phyloP scores from a whole-genome alignment of 2,329 filamentous ascomycete species.

The Aspergillus spinulosporus region DNA sequence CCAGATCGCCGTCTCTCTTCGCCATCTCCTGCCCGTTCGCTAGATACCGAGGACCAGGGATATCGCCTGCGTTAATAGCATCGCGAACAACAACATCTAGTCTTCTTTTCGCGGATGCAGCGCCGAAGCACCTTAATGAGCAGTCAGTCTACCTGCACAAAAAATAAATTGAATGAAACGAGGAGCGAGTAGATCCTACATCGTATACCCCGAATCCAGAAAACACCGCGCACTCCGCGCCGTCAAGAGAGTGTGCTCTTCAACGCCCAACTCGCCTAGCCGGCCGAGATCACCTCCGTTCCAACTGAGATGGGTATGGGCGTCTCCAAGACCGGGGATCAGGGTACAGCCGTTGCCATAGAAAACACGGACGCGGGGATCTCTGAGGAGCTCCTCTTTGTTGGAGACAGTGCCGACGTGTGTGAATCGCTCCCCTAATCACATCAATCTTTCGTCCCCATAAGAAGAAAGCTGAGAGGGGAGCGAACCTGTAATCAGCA shows the following conservation, averaged over 20 bases:
- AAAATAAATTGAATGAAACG: too few species aligned
- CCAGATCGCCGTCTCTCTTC: slow-evolving; percentile 46
- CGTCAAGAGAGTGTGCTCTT: slow-evolving; percentile 52
- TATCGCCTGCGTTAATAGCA: slow-evolving; percentile 51
- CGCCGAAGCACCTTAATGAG: slow-evolving; percentile 43
- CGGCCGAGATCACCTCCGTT: slow-evolving; percentile 46
- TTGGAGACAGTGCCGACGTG: slow-evolving; percentile 37
- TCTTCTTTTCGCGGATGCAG: slow-evolving; percentile 49
- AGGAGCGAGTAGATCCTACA: background rate
- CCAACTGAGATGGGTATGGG: slow-evolving; percentile 49
- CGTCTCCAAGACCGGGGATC: slow-evolving; percentile 53
- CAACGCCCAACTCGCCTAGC: slow-evolving; percentile 46
- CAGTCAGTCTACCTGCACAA: too few species aligned
- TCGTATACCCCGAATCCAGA: slow-evolving; percentile 52
- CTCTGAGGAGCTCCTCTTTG: slow-evolving; percentile 28
- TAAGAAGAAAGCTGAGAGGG: background rate
- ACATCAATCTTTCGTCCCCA: background rate
- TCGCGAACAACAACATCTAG: slow-evolving; percentile 51
- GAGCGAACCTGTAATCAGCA: slow-evolving; percentile 37
- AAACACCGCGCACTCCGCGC: slow-evolving; percentile 47
- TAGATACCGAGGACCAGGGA: slow-evolving; percentile 51
- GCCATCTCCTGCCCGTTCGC: slow-evolving; percentile 55
- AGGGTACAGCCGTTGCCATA: slow-evolving; percentile 47
- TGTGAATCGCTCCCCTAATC: background rate
- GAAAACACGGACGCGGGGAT: slow-evolving; percentile 39